Base-by-base conservation (phyloP, 2,329 filamentous ascomycete species). In the Aureobasidium leucospermi region DNA sequence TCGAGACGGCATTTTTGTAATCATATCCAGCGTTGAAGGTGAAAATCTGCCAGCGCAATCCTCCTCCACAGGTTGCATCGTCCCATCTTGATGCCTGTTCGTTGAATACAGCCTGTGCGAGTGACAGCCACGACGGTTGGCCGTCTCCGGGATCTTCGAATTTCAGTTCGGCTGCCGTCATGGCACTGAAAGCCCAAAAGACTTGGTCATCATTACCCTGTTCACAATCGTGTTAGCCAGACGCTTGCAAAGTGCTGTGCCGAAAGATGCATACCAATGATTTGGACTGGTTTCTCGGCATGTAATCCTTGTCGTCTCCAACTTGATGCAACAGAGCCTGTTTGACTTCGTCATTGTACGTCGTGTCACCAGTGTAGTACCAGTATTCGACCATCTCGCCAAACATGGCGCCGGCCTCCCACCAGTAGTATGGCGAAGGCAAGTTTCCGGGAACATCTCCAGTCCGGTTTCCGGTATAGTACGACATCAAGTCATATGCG, bases 371-470 rank as follows among this genome's bases (percentile, higher is more conserved):
- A 0, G 86, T 89, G 59, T 82, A 78, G 62, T 85, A 81, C 83
- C 85, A 87, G 72, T 89, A 89, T 23, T 58, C 45, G 9, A 58
- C 42, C 65, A 87, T 75, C 0, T 84, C 81, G 62, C 85, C 84
- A 78, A 86, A 87, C 73, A 89, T 70, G 51, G 68, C 70, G 16
- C 70, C 70, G 3, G 83, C 84, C 69, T 89, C 84, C 86, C 86
- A 90, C 86, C 86, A 90, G 77, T 88, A 89, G 58, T 86, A 87
- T 63, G 86, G 86, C 28, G 69, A 66, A 2, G 74, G 74, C 43
- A 76, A 71, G 39, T 73, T 73, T 19, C 76, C 77, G 16, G 73
- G 60, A 2, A 64, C 63, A n/a, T 63, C 65, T 8, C 66, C 52
- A 16, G 66, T 65, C 15, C 62, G 61, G 51, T 73, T 73, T 63